A percentile compares a stretch with the other conserved stretches of the same genome.
Evolutionary conservation across 352 stramenopile genomes (phyloP).

Genomic region (Globisporangium spinosum): DNA sequence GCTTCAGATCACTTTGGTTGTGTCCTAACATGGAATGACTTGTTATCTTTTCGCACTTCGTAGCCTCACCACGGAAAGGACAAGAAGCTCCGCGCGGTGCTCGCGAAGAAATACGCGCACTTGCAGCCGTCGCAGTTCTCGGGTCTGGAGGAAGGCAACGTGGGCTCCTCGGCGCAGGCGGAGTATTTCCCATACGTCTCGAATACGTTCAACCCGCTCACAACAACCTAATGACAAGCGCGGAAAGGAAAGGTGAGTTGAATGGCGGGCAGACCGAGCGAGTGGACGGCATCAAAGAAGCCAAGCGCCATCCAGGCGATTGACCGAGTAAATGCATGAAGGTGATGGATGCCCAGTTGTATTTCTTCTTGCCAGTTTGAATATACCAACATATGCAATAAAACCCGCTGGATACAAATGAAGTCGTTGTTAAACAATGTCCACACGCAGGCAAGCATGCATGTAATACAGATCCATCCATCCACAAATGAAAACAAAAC

Average conservation of each 20-base stretch:
- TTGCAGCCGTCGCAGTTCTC: slow-evolving; percentile 83
- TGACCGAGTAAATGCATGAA: neutral
- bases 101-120: slow-evolving; percentile 85
- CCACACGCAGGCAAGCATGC: neutral
- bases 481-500: neutral
- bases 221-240: slow-evolving; percentile 13
- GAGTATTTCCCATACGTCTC: slow-evolving; percentile 85
- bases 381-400: slow-evolving; percentile 5
- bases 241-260: neutral
- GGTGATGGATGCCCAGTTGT: neutral
- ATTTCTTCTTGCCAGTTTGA: slow-evolving; percentile 3
- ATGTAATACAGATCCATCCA: neutral
- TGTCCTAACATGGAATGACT: slow-evolving; percentile 5
- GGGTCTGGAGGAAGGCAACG: slow-evolving; percentile 60
- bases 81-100: slow-evolving; percentile 74
- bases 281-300: slow-evolving; percentile 6
- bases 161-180: slow-evolving; percentile 46
- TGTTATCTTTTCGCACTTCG: slow-evolving; percentile 6
- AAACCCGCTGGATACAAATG: neutral
- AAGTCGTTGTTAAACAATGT: neutral
- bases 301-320: neutral
- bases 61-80: slow-evolving; percentile 76
- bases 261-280: slow-evolving; percentile 16
- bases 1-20: neutral
- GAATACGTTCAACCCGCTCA: slow-evolving; percentile 72